These are phyloP conservation scores for Chaetoscypha palmicola DNA, from an alignment of 2,329 filamentous ascomycete genomes.

Conservation along the genomic window DNA sequence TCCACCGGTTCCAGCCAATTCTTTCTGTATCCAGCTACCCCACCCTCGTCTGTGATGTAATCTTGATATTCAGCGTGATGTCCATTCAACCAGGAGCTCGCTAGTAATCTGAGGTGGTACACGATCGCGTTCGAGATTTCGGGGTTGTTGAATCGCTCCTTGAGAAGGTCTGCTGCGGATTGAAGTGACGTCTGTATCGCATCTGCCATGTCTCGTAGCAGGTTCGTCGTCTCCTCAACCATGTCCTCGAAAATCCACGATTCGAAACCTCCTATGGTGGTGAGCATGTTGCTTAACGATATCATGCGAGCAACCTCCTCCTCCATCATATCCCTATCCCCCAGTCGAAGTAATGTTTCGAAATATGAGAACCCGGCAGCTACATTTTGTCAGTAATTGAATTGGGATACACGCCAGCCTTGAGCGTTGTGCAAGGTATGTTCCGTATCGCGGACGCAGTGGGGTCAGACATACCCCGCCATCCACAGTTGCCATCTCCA, in stretches of 20 bases:
- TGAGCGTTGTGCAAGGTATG: conserved; percentile 8
- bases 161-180: conserved; percentile 48
- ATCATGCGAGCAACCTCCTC: conserved; percentile 67
- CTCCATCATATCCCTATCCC: conserved; percentile 57
- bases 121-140: conserved; percentile 67
- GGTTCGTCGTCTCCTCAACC: conserved; percentile 62
- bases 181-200: conserved; percentile 39
- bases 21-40: conserved; percentile 61
- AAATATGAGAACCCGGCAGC: conserved; percentile 92
- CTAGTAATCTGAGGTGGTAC: conserved; percentile 77
- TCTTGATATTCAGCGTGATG: conserved; percentile 62
- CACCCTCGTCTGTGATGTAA: conserved; percentile 56
- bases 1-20: conserved; percentile 65
- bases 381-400: conserved; percentile 35
- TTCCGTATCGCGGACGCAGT: conserved; percentile 11
- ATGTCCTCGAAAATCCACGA: conserved; percentile 75
- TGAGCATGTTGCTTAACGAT: conserved; percentile 63
- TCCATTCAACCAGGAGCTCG: conserved; percentile 76
- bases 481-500: conserved; percentile 94
- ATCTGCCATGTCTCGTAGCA: conserved; percentile 57
- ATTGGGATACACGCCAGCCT: background rate
- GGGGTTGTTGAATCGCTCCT: conserved; percentile 66
- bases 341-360: conserved; percentile 68
- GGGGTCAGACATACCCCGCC: conserved; percentile 68
- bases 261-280: conserved; percentile 63